phyloP scores from a whole-genome alignment of 192 early-diverging fungal genomes.

The Coemansia sp. region DNA sequence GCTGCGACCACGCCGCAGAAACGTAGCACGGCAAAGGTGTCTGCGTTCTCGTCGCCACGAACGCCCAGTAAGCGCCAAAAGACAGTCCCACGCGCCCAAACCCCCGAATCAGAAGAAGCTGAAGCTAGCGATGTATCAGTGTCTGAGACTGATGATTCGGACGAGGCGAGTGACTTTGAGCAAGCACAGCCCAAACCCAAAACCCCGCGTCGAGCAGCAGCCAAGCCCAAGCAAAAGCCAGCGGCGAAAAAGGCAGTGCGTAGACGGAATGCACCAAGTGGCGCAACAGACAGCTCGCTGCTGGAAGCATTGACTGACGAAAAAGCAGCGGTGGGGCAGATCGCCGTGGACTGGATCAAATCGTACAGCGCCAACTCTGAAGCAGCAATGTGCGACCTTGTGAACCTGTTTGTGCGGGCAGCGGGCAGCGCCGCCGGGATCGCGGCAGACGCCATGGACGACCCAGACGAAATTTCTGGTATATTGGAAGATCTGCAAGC shows the following conservation, averaged over 20 bases:
- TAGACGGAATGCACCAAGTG: background rate
- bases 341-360: slow-evolving; percentile 72
- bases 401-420: slow-evolving; percentile 68
- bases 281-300: slow-evolving; percentile 15
- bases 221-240: background rate
- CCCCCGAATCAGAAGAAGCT: background rate
- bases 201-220: background rate
- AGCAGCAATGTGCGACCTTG: slow-evolving; percentile 63
- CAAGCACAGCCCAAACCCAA: background rate
- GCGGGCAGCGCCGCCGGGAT: slow-evolving; percentile 60
- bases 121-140: background rate
- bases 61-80: slow-evolving; percentile 28
- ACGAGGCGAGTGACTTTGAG: slow-evolving; percentile 11
- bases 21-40: slow-evolving; percentile 20
- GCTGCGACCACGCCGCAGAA: slow-evolving; percentile 34
- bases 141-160: slow-evolving; percentile 21
- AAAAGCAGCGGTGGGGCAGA: slow-evolving; percentile 59
- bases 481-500: slow-evolving; percentile 60
- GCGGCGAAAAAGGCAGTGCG: background rate
- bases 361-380: slow-evolving; percentile 59
- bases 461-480: slow-evolving; percentile 56
- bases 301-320: slow-evolving; percentile 54
- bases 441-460: slow-evolving; percentile 54
- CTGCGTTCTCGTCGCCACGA: slow-evolving; percentile 25
- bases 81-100: slow-evolving; percentile 3